Evolutionary conservation across 163 green algal species (phyloP).

Genomic region (Scenedesmus sp.): DNA sequence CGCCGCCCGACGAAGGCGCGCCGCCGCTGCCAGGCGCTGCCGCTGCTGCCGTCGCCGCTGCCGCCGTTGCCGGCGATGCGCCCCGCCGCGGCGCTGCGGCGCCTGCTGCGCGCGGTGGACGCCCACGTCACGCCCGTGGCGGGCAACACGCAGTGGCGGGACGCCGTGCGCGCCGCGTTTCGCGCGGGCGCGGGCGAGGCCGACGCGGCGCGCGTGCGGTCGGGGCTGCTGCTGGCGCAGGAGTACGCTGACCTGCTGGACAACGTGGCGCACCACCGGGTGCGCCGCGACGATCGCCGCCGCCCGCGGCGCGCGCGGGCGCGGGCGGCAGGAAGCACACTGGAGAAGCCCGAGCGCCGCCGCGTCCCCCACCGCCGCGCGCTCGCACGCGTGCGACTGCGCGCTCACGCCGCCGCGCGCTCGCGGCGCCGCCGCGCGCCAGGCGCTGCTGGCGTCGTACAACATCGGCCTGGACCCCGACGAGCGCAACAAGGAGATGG

Average conservation of each 20-base stretch:
- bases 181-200: not conserved
- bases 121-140: slow-evolving; percentile 52
- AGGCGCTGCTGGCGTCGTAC: slow-evolving; percentile 56
- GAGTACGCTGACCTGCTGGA: slow-evolving; percentile 52
- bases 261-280: slow-evolving; percentile 53
- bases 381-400: no score
- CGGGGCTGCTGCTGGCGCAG: slow-evolving; percentile 32
- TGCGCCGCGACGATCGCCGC: not conserved
- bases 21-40: no score
- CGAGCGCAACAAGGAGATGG: slow-evolving; percentile 60
- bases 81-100: slow-evolving; percentile 25
- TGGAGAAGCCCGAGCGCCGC: no score
- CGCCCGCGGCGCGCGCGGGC: not conserved
- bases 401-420: no score
- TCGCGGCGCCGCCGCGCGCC: not conserved
- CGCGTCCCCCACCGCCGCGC: no score
- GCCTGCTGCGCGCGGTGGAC: slow-evolving; percentile 52
- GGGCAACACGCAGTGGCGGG: slow-evolving; percentile 55
- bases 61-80: no score
- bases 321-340: not conserved
- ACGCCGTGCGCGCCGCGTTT: slow-evolving; percentile 43
- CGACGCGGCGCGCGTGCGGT: slow-evolving; percentile 1
- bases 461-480: slow-evolving; percentile 66
- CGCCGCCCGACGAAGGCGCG: no score
- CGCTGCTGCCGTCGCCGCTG: no score